Percentiles rank a stretch among this genome's conserved stretches.
Evolutionary conservation across 2,329 filamentous ascomycete species (phyloP).

Genomic region (Cercospora zeae-maydis): DNA sequence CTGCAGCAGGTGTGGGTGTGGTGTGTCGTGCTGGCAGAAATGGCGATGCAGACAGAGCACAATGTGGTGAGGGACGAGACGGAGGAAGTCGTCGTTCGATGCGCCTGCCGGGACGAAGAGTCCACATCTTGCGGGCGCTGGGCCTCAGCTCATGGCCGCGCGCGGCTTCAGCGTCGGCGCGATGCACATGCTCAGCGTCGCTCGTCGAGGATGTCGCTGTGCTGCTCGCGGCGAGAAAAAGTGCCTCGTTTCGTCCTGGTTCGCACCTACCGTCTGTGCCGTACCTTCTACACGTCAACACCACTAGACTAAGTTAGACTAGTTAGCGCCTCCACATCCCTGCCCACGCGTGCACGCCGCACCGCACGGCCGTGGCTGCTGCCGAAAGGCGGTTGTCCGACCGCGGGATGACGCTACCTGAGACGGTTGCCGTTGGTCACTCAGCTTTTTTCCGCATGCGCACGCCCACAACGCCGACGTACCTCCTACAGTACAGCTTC

Average conservation of each 20-base stretch:
- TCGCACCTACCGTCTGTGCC: neutral
- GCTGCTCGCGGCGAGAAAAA: neutral
- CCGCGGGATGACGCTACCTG: neutral
- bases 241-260: neutral
- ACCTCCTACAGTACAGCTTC: no score
- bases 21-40: neutral
- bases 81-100: neutral
- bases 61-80: neutral
- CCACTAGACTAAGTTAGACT: no score
- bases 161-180: neutral
- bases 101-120: neutral
- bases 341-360: neutral
- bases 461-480: no score
- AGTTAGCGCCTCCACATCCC: neutral
- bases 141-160: neutral
- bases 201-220: neutral
- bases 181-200: neutral
- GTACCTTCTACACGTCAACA: slow-evolving; percentile 2
- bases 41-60: neutral
- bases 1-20: neutral
- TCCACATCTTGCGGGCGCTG: neutral
- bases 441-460: neutral
- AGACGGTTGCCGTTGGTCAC: neutral
- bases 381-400: neutral
- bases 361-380: neutral